These are phyloP conservation scores for Sisymbrium altissimum DNA, from an alignment of 345 rosid genomes.

Conservation along the genomic window DNA sequence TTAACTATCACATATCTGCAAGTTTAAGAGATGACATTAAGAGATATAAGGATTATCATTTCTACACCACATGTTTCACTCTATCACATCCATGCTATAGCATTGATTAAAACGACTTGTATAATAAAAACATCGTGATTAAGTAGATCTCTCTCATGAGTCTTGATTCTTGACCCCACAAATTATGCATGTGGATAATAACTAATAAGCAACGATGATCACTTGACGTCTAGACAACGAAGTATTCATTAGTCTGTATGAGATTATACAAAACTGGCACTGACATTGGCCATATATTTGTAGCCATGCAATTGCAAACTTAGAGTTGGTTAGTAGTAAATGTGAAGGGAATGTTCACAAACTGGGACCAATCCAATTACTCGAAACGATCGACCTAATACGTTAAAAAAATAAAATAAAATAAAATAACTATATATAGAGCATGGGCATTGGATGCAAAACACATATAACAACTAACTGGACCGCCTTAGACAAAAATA, in stretches of 20 bases:
- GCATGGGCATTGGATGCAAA: conserved; percentile 20
- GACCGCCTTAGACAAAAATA: background rate
- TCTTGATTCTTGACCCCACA: conserved; percentile 13
- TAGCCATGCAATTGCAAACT: conserved; percentile 31
- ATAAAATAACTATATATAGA: background rate
- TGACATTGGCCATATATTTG: background rate
- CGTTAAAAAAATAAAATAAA: background rate
- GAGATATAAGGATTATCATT: background rate
- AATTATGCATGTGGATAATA: conserved; percentile 22
- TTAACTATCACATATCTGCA: too few species aligned
- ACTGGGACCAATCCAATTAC: conserved; percentile 28
- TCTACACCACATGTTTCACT: conserved; percentile 15
- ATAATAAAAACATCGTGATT: conserved; percentile 8
- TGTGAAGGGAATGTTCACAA: conserved; percentile 31
- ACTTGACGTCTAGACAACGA: conserved; percentile 3
- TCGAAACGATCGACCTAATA: background rate
- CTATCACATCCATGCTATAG: conserved; percentile 15
- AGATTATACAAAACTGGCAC: conserved; percentile 11
- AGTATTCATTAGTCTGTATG: conserved; percentile 1
- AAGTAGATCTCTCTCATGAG: background rate
- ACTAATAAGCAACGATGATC: conserved; percentile 6
- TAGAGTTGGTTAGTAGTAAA: conserved; percentile 28
- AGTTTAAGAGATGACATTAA: too few species aligned
- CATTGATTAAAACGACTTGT: too few species aligned
- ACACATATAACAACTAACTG: background rate